These are phyloP conservation scores for Acacia confusa DNA, from an alignment of 306 rosid genomes.

Conservation along the genomic window DNA sequence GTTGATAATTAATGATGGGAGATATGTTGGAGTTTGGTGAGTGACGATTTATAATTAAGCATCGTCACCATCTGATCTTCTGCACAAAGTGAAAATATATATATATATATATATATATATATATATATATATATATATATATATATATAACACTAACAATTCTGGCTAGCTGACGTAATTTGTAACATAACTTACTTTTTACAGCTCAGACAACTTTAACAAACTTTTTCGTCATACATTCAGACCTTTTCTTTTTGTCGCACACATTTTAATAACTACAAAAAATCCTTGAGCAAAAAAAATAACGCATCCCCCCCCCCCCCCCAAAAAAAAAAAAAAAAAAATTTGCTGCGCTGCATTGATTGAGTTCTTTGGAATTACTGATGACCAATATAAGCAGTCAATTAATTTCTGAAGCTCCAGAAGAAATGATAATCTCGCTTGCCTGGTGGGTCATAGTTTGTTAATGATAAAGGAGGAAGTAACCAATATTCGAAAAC, in stretches of 20 bases:
- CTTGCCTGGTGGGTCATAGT: background rate
- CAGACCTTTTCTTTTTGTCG: slow-evolving; percentile 30
- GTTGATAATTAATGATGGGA: slow-evolving; percentile 28
- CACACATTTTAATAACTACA: background rate
- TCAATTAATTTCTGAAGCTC: background rate
- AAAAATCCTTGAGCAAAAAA: no score
- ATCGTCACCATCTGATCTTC: background rate
- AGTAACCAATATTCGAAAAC: no score
- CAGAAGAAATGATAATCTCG: background rate
- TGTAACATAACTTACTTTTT: slow-evolving; percentile 39
- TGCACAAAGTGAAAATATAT: slow-evolving; percentile 23
- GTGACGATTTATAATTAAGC: slow-evolving; percentile 15
- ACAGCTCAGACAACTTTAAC: slow-evolving; percentile 49
- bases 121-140: slow-evolving; percentile 19
- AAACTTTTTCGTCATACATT: slow-evolving; percentile 49
- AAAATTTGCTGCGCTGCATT: slow-evolving; percentile 1
- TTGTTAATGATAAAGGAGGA: background rate
- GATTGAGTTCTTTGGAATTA: background rate
- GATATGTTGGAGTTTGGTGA: slow-evolving; percentile 34
- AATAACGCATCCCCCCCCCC: background rate
- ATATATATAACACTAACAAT: slow-evolving; percentile 1
- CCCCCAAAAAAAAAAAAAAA: no score
- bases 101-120: slow-evolving; percentile 16
- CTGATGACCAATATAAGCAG: background rate
- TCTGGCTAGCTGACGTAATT: slow-evolving; percentile 28